Base-by-base conservation (phyloP, 2,329 filamentous ascomycete genomes). In the Pseudopithomyces maydicus region DNA sequence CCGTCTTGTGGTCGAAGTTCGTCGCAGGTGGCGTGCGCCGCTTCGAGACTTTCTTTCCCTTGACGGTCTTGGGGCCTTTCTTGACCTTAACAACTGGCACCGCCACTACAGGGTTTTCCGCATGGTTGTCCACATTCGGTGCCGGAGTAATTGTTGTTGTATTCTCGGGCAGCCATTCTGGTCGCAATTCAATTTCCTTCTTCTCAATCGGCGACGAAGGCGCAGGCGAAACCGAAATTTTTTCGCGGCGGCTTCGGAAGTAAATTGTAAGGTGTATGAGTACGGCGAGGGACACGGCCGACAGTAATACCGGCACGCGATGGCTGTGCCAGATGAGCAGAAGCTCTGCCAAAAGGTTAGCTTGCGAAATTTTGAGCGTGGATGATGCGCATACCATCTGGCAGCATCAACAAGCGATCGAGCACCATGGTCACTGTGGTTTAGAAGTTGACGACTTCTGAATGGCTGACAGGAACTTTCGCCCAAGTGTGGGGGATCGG, bases 1-100 rank as follows among this genome's bases (percentile, higher is more conserved):
- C 67, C 44, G 63, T 66, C 41, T 63, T 62, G 54, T 68, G 64
- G 56, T 74, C 59, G 62, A 72, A 68, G 36, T 45, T 63, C 10
- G 66, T 23, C 6, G 48, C 58, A 8, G 67, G 61, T 23, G 62
- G 59, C 7, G 57, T 45, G 4, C 44, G 26, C 54, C 71, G 65
- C 54, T 67, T 71, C 2, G 55, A 57, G 39, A 36, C 51, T 54
- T 71, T 73, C 52, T 65, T 76, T 8, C 76, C 76, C 36, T 71
- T 74, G 4, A 79, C 74, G 15, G 66, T 77, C 61, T 76, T 78
- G 12, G 77, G 76, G 0, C 58, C 68, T 42, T 66, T 73, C 53
- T 64, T 76, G 11, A 48, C 49, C 51, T 71, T 74, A 11, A 59
- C 59, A 17, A 64, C 49, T n/a, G 61, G 54, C 19, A 65, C 61